Conservation (phyloP, 2,329 filamentous ascomycete genomes). For the Juglanconis oblonga region DNA sequence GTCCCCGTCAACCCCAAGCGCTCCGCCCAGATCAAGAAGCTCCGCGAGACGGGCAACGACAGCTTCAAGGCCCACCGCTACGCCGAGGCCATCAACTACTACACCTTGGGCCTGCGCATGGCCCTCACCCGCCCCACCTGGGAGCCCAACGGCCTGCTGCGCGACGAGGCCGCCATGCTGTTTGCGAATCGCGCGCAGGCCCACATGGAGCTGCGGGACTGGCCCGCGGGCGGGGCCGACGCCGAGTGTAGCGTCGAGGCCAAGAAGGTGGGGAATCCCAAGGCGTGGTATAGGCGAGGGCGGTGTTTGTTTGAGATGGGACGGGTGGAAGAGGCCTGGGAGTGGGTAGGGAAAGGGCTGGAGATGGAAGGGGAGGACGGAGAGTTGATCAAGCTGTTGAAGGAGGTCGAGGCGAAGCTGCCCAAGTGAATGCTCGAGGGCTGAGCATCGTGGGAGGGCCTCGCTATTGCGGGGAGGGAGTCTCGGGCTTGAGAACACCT, state of each 20-base stretch:
- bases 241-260: slow-evolving; percentile 86
- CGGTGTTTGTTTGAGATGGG: slow-evolving; percentile 90
- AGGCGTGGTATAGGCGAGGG: slow-evolving; percentile 90
- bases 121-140: slow-evolving; percentile 76
- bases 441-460: slow-evolving; percentile 19
- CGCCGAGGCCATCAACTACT: slow-evolving; percentile 74
- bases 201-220: slow-evolving; percentile 76
- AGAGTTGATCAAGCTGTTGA: slow-evolving; percentile 61
- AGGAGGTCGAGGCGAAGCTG: slow-evolving; percentile 55
- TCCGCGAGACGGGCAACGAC: slow-evolving; percentile 82
- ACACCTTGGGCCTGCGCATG: slow-evolving; percentile 88
- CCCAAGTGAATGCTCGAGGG: slow-evolving; percentile 33
- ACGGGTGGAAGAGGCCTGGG: slow-evolving; percentile 73
- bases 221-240: slow-evolving; percentile 85
- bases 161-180: slow-evolving; percentile 78
- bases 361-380: slow-evolving; percentile 77
- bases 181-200: slow-evolving; percentile 89
- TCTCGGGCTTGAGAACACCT: neutral
- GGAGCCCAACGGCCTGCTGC: slow-evolving; percentile 80
- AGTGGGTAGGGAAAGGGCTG: slow-evolving; percentile 72
- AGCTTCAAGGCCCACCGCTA: slow-evolving; percentile 77
- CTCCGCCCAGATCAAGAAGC: slow-evolving; percentile 80
- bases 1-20: slow-evolving; percentile 92
- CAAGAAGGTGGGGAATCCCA: slow-evolving; percentile 81
- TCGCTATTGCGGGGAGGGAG: neutral